Evolutionary conservation across 2,329 filamentous ascomycete species (phyloP), one percentile per base, ranked within the genome.

Genomic region (Fusarium graminum): DNA sequence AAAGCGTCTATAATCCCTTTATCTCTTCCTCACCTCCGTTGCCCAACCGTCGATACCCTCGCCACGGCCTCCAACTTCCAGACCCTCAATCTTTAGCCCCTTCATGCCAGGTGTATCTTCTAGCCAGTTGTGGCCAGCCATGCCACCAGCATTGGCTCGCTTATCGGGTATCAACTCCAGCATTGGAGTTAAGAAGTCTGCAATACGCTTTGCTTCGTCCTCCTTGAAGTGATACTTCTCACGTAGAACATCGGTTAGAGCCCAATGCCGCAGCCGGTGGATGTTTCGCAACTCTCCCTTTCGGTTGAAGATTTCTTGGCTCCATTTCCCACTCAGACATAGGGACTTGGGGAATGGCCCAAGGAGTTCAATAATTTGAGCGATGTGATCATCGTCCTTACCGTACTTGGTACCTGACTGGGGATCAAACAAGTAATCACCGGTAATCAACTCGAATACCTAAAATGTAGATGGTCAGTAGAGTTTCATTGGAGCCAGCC

Each of bases 401-500:
- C 95, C 95, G 78, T 99, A 99, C 80, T 98, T 98, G 40, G 94
- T 98, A 65, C 95, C 95, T 2, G 94, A 97, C 80, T 99, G 95
- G 0, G 95, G 95, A 74, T 99, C 95, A 79, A 99, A 99, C 41
- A 99, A 88, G 75, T 99, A 99, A 79, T 99, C 95, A 69, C 95
- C 95, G 2, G 95, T 99, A 70, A 99, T 98, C 42, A 99, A 84
- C 78, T 99, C 95, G 72, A 99, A 99, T 16, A 94, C 91, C 94
- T 98, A 42, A 41, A 38, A 19, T 16, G 16, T 11, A n/a, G 7
- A 17, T 9, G 34, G 59, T 73, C 30, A 73, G 63, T 34, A 45
- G 46, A 42, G 10, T 7, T 16, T 16, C 6, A 8, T 16, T 17
- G 10, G 39, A 38, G 38, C 22, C 22, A 38, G 38, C 22, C 22